phyloP scores from a whole-genome alignment of 176 grass and related monocot species.

The barley (Hordeum vulgare) region MorexV3_pseudomolecules_assembly NC_058520.1:390245850-390246349 shows the following conservation, averaged over 20 bases:
- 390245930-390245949: constrained; percentile 16
- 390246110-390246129: neutral
- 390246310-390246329: constrained; percentile 39
- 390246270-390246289: too few relatives aligned
- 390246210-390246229: neutral
- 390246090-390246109: neutral
- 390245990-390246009: neutral
- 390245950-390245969: neutral
- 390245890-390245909: neutral
- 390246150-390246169: neutral
- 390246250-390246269: neutral
- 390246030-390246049: neutral
- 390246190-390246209: neutral
- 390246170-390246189: neutral
- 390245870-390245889: neutral
- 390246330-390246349: constrained; percentile 51
- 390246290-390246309: too few relatives aligned
- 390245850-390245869: neutral
- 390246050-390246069: neutral
- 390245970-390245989: neutral
- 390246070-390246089: neutral
- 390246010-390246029: neutral
- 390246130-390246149: neutral
- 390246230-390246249: neutral
- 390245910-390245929: neutral